phyloP scores from a whole-genome alignment of 768 basidiomycete species.

The Psilocybe sp. region DNA sequence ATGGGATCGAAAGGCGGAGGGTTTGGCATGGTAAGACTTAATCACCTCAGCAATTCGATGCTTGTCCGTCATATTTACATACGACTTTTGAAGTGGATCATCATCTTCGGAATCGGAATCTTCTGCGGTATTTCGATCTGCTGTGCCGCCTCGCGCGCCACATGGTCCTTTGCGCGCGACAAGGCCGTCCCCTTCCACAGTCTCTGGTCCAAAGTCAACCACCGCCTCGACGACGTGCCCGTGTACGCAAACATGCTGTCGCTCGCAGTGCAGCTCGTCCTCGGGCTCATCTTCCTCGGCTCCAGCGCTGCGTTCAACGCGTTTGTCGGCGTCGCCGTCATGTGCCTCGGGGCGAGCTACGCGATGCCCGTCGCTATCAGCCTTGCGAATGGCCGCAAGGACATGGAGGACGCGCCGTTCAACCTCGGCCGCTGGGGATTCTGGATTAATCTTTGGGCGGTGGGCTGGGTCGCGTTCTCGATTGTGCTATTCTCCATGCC shows the following conservation, averaged over 20 bases:
- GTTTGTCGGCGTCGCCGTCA: conserved; percentile 64
- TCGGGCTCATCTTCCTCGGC: conserved; percentile 63
- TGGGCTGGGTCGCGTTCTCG: conserved; percentile 60
- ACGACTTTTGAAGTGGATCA: conserved; percentile 5
- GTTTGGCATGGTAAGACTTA: conserved; percentile 49
- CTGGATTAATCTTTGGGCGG: conserved; percentile 46
- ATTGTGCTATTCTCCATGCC: conserved; percentile 72
- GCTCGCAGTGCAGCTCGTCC: conserved; percentile 51
- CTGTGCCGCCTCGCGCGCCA: conserved; percentile 65
- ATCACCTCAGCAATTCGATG: conserved; percentile 35
- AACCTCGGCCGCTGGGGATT: conserved; percentile 42
- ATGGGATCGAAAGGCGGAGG: conserved; percentile 64
- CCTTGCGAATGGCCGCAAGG: conserved; percentile 39
- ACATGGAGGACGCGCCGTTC: conserved; percentile 50
- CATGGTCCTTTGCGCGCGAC: conserved; percentile 72
- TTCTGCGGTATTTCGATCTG: conserved; percentile 68
- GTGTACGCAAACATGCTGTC: conserved; percentile 61
- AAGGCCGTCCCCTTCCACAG: conserved; percentile 55
- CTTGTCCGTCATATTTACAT: conserved; percentile 1
- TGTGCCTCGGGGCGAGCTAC: conserved; percentile 64
- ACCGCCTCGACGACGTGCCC: conserved; percentile 43
- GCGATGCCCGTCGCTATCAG: conserved; percentile 59
- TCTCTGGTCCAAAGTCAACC: conserved; percentile 45
- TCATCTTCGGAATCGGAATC: conserved; percentile 52
- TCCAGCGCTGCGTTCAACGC: conserved; percentile 65